Evolutionary conservation across 345 rosid species (phyloP).

Genomic region (Kandelia obovata): DNA sequence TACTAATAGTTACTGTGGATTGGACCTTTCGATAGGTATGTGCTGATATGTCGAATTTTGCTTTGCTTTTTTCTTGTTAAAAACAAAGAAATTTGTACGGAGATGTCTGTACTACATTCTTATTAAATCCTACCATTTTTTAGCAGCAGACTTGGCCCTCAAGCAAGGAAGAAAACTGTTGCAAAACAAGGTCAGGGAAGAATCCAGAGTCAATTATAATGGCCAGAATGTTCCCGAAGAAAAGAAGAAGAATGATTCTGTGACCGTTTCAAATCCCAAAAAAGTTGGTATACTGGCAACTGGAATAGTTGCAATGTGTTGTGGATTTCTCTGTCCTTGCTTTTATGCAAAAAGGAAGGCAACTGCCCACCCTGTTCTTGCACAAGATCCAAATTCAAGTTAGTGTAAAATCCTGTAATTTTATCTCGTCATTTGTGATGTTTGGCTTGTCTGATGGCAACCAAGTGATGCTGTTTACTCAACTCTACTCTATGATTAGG

Average conservation of each 20-base stretch:
- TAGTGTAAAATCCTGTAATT: slow-evolving; percentile 25
- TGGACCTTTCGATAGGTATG: slow-evolving; percentile 49
- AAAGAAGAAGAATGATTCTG: slow-evolving; percentile 13
- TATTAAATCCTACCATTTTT: slow-evolving; percentile 19
- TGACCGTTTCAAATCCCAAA: slow-evolving; percentile 20
- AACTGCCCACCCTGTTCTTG: slow-evolving; percentile 47
- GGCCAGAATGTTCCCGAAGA: slow-evolving; percentile 7
- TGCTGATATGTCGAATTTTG: slow-evolving; percentile 3
- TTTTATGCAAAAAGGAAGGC: slow-evolving; percentile 55
- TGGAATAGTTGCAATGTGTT: slow-evolving; percentile 53
- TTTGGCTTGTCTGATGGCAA: not conserved
- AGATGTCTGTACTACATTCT: not conserved
- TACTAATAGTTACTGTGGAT: slow-evolving; percentile 35
- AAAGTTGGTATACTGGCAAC: slow-evolving; percentile 43
- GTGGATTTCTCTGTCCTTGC: slow-evolving; percentile 64
- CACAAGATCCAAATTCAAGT: slow-evolving; percentile 64
- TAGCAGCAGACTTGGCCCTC: slow-evolving; percentile 30
- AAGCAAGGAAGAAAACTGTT: slow-evolving; percentile 51
- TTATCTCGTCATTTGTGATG: not conserved
- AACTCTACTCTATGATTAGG: not conserved
- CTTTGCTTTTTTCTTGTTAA: slow-evolving; percentile 1
- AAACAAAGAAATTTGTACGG: not conserved
- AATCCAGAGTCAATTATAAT: slow-evolving; percentile 4
- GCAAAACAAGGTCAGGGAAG: slow-evolving; percentile 31
- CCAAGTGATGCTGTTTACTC: not conserved